Percentiles rank a stretch among this genome's conserved stretches.
Conservation (phyloP, 2,329 filamentous ascomycete genomes). For the Trichoderma sp. region DNA sequence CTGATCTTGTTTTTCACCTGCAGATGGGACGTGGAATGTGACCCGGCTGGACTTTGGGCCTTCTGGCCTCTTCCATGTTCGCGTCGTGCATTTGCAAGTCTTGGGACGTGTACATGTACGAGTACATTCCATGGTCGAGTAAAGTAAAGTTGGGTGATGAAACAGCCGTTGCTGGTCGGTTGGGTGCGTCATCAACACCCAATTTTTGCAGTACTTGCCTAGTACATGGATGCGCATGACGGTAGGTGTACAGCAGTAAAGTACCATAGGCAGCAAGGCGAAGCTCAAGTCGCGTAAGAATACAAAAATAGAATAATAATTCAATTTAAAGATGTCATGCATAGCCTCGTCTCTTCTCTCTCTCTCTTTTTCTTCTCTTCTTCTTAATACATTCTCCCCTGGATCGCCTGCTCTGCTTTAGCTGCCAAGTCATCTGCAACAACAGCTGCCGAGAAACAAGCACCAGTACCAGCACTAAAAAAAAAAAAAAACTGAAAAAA, state of each 20-base stretch:
- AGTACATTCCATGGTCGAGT: background rate
- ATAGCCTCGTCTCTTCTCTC: background rate
- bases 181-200: background rate
- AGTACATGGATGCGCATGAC: background rate
- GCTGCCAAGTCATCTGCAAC: background rate
- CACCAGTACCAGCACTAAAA: background rate
- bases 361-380: background rate
- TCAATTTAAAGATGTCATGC: background rate
- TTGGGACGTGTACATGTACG: background rate
- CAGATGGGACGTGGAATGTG: background rate
- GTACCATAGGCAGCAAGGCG: background rate
- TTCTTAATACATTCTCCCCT: background rate
- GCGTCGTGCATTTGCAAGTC: background rate
- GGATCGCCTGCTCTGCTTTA: background rate
- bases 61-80: background rate
- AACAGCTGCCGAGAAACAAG: slow-evolving; percentile 3
- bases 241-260: background rate
- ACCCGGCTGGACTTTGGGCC: background rate
- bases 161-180: background rate
- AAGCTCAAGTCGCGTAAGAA: background rate
- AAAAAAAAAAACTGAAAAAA: background rate
- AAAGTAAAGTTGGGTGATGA: background rate
- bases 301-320: background rate
- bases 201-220: background rate
- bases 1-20: background rate